Conservation (phyloP, 164 flowering plant genomes). For the Stephania yunnanensis region DNA sequence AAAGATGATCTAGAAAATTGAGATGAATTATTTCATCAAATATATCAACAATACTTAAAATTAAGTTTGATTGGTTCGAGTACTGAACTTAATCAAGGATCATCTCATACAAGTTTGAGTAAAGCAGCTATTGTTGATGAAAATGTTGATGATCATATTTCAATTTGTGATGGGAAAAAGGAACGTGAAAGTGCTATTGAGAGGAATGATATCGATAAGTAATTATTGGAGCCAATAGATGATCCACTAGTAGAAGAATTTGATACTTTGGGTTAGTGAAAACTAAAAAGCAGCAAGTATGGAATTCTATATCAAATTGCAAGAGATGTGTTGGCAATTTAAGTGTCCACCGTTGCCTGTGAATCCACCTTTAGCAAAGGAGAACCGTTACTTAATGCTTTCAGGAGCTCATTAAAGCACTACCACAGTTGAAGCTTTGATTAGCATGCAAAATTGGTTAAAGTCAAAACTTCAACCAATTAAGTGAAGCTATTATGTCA, state of each 20-base stretch:
- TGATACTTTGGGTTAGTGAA: constrained; percentile 1
- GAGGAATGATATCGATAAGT: not conserved
- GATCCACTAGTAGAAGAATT: not conserved
- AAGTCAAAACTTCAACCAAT: too few relatives aligned
- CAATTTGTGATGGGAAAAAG: not conserved
- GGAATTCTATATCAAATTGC: not conserved
- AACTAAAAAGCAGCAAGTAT: not conserved
- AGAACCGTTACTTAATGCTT: not conserved
- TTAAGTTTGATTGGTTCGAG: not conserved
- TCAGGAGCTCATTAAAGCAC: too few relatives aligned
- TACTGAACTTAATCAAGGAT: not conserved
- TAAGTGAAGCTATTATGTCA: too few relatives aligned
- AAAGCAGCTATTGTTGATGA: too few relatives aligned
- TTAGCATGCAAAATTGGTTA: too few relatives aligned
- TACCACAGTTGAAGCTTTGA: too few relatives aligned
- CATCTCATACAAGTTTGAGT: not conserved
- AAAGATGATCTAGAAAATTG: not conserved
- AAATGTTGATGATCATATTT: too few relatives aligned
- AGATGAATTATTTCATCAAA: not conserved
- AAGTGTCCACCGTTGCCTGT: not conserved
- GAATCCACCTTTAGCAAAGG: not conserved
- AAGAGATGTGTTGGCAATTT: constrained; percentile 6
- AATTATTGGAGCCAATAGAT: not conserved
- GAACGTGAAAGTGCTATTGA: too few relatives aligned
- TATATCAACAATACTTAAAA: not conserved